Evolutionary conservation across 257 asterid species (phyloP).

Genomic region (Jasminum sambac): DNA sequence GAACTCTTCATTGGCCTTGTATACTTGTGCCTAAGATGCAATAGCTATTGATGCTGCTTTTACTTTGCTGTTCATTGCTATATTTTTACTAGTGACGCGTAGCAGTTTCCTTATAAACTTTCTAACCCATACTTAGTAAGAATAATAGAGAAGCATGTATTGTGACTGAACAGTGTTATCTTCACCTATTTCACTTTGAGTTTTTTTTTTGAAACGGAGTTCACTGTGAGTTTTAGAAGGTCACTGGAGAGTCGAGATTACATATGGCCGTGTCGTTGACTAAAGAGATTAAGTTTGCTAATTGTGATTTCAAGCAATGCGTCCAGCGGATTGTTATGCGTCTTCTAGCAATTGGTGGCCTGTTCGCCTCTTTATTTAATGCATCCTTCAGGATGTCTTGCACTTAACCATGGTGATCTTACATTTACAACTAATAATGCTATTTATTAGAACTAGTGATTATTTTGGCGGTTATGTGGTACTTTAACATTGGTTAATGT

Average conservation of each 20-base stretch:
- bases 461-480: no score
- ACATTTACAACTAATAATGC: background rate
- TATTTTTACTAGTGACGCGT: conserved; percentile 43
- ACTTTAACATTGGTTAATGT: no score
- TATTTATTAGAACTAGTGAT: no score
- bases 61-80: conserved; percentile 51
- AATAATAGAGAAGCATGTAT: conserved; percentile 30
- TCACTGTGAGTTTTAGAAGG: conserved; percentile 33
- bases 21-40: conserved; percentile 60
- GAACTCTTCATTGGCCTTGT: conserved; percentile 60
- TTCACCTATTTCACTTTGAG: conserved; percentile 23
- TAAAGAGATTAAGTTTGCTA: conserved; percentile 29
- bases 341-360: background rate
- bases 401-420: background rate
- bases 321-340: conserved; percentile 21
- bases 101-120: conserved; percentile 30
- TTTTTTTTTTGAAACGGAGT: no score
- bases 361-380: conserved; percentile 6
- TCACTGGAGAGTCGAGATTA: conserved; percentile 28
- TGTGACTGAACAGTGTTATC: conserved; percentile 24
- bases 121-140: conserved; percentile 49
- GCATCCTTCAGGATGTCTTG: conserved; percentile 6
- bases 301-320: conserved; percentile 18
- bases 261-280: conserved; percentile 40
- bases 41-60: conserved; percentile 52